phyloP scores from a whole-genome alignment of 768 basidiomycete genomes.

The Ramaria sp. region DNA sequence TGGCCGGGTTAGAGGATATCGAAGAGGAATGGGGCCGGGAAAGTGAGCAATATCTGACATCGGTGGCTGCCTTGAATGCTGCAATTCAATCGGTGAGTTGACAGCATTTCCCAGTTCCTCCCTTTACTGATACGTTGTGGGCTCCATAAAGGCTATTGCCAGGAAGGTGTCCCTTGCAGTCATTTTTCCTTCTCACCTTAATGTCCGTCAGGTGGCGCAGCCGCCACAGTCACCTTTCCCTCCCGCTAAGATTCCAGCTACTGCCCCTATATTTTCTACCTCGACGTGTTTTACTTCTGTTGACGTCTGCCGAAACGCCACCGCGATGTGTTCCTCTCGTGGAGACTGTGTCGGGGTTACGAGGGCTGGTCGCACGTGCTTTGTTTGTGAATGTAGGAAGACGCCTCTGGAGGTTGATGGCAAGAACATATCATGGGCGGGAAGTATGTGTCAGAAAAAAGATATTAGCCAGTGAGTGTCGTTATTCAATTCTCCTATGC shows the following conservation, averaged over 20 bases:
- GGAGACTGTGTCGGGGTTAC: slow-evolving; percentile 54
- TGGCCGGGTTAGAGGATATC: slow-evolving; percentile 40
- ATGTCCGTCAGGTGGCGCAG: slow-evolving; percentile 17
- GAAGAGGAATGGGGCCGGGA: slow-evolving; percentile 33
- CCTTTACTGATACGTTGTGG: slow-evolving; percentile 23
- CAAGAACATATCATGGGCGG: slow-evolving; percentile 63
- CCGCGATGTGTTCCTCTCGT: slow-evolving; percentile 56
- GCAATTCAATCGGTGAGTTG: slow-evolving; percentile 34
- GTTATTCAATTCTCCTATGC: neutral
- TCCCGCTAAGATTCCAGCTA: slow-evolving; percentile 31
- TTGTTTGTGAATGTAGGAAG: slow-evolving; percentile 44
- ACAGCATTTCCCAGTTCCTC: slow-evolving; percentile 19
- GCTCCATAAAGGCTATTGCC: slow-evolving; percentile 3
- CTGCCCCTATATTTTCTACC: slow-evolving; percentile 39
- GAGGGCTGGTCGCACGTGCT: slow-evolving; percentile 47
- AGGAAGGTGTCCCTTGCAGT: slow-evolving; percentile 4
- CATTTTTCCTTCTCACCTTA: slow-evolving; percentile 34
- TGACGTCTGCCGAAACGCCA: slow-evolving; percentile 49
- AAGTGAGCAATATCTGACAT: slow-evolving; percentile 45
- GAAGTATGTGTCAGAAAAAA: slow-evolving; percentile 63
- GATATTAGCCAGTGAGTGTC: slow-evolving; percentile 68
- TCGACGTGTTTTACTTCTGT: slow-evolving; percentile 51
- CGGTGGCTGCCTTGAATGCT: slow-evolving; percentile 33
- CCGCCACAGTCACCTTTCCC: slow-evolving; percentile 41
- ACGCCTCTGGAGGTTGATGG: slow-evolving; percentile 38